Evolutionary conservation across 208 protist species (phyloP).

Genomic region (Leishmania turanica): DNA sequence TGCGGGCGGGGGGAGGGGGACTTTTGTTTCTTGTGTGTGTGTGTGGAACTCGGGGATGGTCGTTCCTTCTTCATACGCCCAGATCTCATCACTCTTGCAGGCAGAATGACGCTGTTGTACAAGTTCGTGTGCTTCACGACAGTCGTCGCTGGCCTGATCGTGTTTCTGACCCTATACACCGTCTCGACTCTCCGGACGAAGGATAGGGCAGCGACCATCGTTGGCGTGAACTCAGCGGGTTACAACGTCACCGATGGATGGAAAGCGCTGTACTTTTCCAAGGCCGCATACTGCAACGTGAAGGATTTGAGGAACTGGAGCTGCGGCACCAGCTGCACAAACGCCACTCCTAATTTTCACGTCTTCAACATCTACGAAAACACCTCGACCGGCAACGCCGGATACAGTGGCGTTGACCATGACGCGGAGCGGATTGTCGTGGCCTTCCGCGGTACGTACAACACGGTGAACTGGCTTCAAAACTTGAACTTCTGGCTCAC

Average conservation of each 20-base stretch:
- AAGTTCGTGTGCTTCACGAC: constrained; percentile 88
- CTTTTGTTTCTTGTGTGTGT: too few relatives aligned
- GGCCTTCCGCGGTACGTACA: constrained; percentile 62
- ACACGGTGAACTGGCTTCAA: constrained; percentile 69
- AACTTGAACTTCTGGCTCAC: constrained; percentile 50
- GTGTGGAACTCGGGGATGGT: neutral
- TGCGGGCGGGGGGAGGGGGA: too few relatives aligned
- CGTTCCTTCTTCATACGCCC: neutral
- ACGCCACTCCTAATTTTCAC: constrained; percentile 27
- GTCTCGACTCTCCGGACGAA: neutral
- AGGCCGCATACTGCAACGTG: constrained; percentile 52
- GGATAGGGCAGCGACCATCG: too few relatives aligned
- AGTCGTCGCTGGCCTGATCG: constrained; percentile 46
- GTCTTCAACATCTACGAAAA: constrained; percentile 40
- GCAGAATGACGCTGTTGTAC: neutral
- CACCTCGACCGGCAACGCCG: constrained; percentile 37
- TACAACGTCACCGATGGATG: constrained; percentile 21
- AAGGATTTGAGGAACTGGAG: constrained; percentile 31
- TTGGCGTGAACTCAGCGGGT: neutral
- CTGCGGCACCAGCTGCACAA: constrained; percentile 36
- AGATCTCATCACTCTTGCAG: neutral
- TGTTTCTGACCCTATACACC: constrained; percentile 70
- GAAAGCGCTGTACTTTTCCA: constrained; percentile 49
- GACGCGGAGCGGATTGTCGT: constrained; percentile 35
- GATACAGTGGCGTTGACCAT: constrained; percentile 40